These are phyloP conservation scores for Ceratobasidium sp. DNA, from an alignment of 1,284 basidiomycete genomes.

Conservation along the genomic window DNA sequence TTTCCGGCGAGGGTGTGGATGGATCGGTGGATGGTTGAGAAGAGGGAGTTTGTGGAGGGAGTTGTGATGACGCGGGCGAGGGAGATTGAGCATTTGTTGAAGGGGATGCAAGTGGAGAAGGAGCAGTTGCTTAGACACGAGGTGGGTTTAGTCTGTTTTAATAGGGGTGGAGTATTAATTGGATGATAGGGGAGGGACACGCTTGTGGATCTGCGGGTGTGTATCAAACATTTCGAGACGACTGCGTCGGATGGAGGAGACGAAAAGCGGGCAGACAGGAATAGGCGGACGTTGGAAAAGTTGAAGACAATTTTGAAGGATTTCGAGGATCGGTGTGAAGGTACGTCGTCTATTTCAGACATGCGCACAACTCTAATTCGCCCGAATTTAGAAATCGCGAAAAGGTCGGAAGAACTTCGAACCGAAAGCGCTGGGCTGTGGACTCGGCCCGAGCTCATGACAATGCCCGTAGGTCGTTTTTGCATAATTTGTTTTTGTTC, in stretches of 20 bases:
- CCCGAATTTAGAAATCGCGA: conserved; percentile 62
- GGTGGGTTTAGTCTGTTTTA: conserved; percentile 55
- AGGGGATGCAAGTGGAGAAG: conserved; percentile 60
- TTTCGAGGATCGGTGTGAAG: conserved; percentile 65
- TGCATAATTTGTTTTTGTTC: not conserved
- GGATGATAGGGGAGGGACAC: conserved; percentile 64
- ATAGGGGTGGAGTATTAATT: not conserved
- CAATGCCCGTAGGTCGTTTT: conserved; percentile 62
- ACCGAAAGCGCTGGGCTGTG: conserved; percentile 61
- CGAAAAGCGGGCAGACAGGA: conserved; percentile 59
- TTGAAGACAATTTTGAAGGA: conserved; percentile 63
- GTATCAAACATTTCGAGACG: conserved; percentile 74
- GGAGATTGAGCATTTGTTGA: conserved; percentile 63
- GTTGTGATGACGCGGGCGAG: conserved; percentile 60
- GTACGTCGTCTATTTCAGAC: conserved; percentile 55
- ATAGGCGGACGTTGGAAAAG: conserved; percentile 61
- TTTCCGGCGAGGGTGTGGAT: conserved; percentile 74
- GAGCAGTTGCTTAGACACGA: conserved; percentile 63
- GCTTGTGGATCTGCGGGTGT: conserved; percentile 66
- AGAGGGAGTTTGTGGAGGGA: conserved; percentile 62
- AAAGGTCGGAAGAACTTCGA: conserved; percentile 61
- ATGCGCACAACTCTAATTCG: not conserved
- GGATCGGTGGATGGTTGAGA: conserved; percentile 73
- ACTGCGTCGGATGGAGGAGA: conserved; percentile 65
- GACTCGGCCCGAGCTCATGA: conserved; percentile 70